A percentile compares a stretch with the other conserved stretches of the same genome.
phyloP scores from a whole-genome alignment of 495 filamentous ascomycete species.

The Lindgomyces ingoldianus region DNA sequence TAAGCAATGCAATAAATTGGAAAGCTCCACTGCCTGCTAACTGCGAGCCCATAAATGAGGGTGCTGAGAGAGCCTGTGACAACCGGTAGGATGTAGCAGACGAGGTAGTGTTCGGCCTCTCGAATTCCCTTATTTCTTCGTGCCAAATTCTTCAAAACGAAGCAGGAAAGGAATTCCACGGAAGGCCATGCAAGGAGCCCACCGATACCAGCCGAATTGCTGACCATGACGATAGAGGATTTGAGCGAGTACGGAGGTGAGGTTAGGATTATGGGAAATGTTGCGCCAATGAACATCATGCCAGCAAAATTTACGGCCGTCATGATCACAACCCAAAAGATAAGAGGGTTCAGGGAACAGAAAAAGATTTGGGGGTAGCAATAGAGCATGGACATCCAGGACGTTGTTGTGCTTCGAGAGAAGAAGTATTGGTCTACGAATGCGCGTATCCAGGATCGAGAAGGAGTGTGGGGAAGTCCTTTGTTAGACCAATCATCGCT shows the following conservation, averaged over 20 bases:
- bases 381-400: slow-evolving; percentile 6
- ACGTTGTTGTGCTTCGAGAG: slow-evolving; percentile 5
- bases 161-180: neutral
- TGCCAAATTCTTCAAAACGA: slow-evolving; percentile 5
- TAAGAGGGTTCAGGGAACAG: slow-evolving; percentile 23
- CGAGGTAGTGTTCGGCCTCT: slow-evolving; percentile 32
- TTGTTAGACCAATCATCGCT: neutral
- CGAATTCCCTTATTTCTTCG: slow-evolving; percentile 22
- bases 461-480: neutral
- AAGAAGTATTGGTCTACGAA: slow-evolving; percentile 1
- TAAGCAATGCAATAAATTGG: slow-evolving; percentile 18
- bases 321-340: slow-evolving; percentile 26
- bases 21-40: slow-evolving; percentile 13
- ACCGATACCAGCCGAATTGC: slow-evolving; percentile 12
- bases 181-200: slow-evolving; percentile 12
- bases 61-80: slow-evolving; percentile 18
- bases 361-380: slow-evolving; percentile 28
- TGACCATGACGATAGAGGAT: slow-evolving; percentile 14
- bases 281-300: slow-evolving; percentile 30
- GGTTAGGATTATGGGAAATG: slow-evolving; percentile 5
- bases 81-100: slow-evolving; percentile 28
- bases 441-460: neutral
- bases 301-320: slow-evolving; percentile 20
- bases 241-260: slow-evolving; percentile 12
- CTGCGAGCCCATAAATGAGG: slow-evolving; percentile 23